phyloP scores from a whole-genome alignment of 2,329 filamentous ascomycete species.

The Xylariaceae sp. region DNA sequence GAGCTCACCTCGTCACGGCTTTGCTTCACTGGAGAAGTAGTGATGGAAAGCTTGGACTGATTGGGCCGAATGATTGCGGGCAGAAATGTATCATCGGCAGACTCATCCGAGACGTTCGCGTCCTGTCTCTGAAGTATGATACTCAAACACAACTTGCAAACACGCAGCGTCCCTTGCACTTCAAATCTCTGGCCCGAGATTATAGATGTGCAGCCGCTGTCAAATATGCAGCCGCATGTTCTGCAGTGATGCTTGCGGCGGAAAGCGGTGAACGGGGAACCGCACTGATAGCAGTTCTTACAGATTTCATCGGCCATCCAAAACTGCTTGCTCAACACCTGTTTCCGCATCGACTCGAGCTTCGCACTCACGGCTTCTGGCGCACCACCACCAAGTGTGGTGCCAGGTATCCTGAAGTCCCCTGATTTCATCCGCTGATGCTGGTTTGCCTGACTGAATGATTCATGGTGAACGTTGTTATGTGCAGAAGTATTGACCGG shows the following conservation, averaged over 20 bases:
- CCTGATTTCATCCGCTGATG: constrained; percentile 43
- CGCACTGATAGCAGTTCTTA: constrained; percentile 93
- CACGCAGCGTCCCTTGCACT: constrained; percentile 74
- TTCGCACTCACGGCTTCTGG: constrained; percentile 56
- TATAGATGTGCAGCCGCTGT: constrained; percentile 90
- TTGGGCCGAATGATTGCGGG: constrained; percentile 57
- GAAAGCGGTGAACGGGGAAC: constrained; percentile 86
- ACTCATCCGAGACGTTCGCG: constrained; percentile 80
- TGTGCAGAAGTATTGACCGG: constrained; percentile 55
- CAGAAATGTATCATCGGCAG: constrained; percentile 66
- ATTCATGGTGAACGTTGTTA: constrained; percentile 52
- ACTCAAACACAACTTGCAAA: constrained; percentile 87
- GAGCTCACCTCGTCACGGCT: constrained; percentile 38
- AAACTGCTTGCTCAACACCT: constrained; percentile 88
- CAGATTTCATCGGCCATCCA: constrained; percentile 99
- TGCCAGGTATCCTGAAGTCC: constrained; percentile 50
- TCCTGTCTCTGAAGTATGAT: constrained; percentile 90
- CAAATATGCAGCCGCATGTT: constrained; percentile 96
- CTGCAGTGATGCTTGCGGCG: constrained; percentile 95
- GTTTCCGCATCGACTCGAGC: constrained; percentile 70
- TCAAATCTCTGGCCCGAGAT: constrained; percentile 84
- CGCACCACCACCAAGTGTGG: constrained; percentile 50
- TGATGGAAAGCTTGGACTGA: constrained; percentile 40
- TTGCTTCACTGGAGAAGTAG: constrained; percentile 33
- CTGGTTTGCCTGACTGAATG: constrained; percentile 45